Base-by-base conservation (phyloP, 441 rosid genomes). In the Pelargonium myrrhifolium region DNA sequence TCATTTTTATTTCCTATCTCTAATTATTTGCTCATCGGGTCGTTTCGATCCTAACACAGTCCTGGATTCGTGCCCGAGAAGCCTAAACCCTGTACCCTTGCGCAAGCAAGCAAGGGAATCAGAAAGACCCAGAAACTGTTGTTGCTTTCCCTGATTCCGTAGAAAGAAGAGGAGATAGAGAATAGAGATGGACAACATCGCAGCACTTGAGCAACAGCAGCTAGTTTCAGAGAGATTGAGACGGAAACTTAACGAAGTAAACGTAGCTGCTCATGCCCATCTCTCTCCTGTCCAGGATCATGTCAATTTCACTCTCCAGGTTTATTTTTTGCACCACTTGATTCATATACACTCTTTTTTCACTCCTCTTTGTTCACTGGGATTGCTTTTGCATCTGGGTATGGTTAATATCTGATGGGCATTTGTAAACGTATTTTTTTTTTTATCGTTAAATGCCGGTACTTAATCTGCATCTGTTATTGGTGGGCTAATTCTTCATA, bases 301-400 rank as follows among this genome's bases (percentile, higher is more conserved):
- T 71, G 79, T 93, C 82, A 87, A 85, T 77, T 93, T 86, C 89
- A 90, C 89, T 18, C 94, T 93, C 71, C 98, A 93, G 87, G 98
- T 86, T 62, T 7, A 15, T 22, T 56, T 73, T 72, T 68, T 21
- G 10, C 28, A 67, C 56, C 10, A 42, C 14, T 12, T 47, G 53
- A 12, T 47, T 3, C 53, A 47, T 2, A 47, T 47, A 47, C n/a
- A 45, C 51, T 45, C 51, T 0, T 65, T 55, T 51, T 60, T 20
- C 58, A 15, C 42, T 31, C 24, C 61, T 1, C n/a, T 40, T 10
- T n/a, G n/a, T n/a, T 70, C 0, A 2, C 43, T 22, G 4, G 65
- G 37, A 55, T 22, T 51, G 2, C 63, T 6, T 3, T 18, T 11
- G 47, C 42, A 15, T 53, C n/a, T 18, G 4, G 31, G 31, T 12